Evolutionary conservation across 495 filamentous ascomycete species (phyloP), one percentile per base, ranked within the genome.

Genomic region (Trichoderma gamsii): DNA sequence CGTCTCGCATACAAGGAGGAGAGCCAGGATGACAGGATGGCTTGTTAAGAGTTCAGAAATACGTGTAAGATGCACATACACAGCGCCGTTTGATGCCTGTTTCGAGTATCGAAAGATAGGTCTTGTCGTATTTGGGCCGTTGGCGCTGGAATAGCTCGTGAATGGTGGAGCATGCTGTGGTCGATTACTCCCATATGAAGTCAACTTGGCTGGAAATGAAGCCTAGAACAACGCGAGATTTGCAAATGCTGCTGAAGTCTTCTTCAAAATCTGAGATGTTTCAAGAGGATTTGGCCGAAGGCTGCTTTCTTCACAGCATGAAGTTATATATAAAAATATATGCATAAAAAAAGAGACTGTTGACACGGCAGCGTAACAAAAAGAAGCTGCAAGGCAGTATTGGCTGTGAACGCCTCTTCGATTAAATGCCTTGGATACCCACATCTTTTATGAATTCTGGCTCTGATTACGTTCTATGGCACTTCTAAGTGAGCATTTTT

Each of bases 101-200:
- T 82, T 87, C 65, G 82, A 75, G 13, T 65, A 76, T 23, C 83
- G 84, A 43, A 80, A 79, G 2, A 82, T 86, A 69, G 73, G 74
- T 15, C 78, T 75, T 70, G 72, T 91, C 13, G 84, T 91, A 27
- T 78, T 92, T 2, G 88, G 89, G 0, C 88, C 88, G 0, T n/a
- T 77, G 90, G 75, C 89, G 89, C 2, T 91, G 89, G 86, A 72
- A 83, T 91, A n/a, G 87, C 87, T 38, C 64, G 79, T 41, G 85
- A 84, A 38, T 92, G 87, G 81, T 87, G 69, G 72, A 74, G 23
- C 78, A 88, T 79, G 79, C 83, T 83, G 63, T 69, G 69, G 74
- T 81, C 66, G 71, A 29, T 29, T 29, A 29, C 4, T 74, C 76
- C 73, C 73, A 70, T 73, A 75, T 69, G 69, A 72, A 70, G 65